phyloP scores from a whole-genome alignment of 2,329 filamentous ascomycete genomes.

The Clarireedia sp. region DNA sequence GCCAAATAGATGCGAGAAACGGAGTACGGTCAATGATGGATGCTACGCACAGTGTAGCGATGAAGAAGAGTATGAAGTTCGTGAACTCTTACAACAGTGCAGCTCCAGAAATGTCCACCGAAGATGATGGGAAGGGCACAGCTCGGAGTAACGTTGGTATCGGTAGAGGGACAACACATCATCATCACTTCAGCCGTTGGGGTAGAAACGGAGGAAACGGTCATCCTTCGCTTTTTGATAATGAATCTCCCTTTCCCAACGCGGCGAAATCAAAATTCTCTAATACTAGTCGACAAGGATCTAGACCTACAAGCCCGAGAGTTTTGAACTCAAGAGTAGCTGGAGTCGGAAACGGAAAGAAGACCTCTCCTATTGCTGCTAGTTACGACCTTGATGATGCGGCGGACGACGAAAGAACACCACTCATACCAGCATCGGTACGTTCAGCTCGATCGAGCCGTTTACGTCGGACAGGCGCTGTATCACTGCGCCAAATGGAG shows the following conservation, averaged over 20 bases:
- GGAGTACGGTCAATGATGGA: constrained; percentile 55
- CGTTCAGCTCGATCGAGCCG: constrained; percentile 54
- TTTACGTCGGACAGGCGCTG: constrained; percentile 44
- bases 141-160: constrained; percentile 54
- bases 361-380: constrained; percentile 53
- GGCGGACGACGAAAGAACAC: constrained; percentile 82
- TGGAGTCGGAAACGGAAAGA: constrained; percentile 38
- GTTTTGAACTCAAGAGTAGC: constrained; percentile 34
- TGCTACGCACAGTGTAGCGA: constrained; percentile 49
- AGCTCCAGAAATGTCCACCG: constrained; percentile 40
- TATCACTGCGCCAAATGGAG: constrained; percentile 62
- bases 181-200: constrained; percentile 75
- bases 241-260: constrained; percentile 70
- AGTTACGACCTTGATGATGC: constrained; percentile 76
- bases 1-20: constrained; percentile 52
- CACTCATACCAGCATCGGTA: constrained; percentile 55
- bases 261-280: constrained; percentile 55
- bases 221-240: constrained; percentile 66
- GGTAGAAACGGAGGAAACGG: constrained; percentile 60
- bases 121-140: constrained; percentile 58
- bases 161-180: constrained; percentile 58
- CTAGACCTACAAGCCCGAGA: constrained; percentile 62
- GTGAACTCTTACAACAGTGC: constrained; percentile 65
- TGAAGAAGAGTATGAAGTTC: constrained; percentile 96
- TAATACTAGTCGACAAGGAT: constrained; percentile 49